These are phyloP conservation scores for Pelargonium nanum DNA, from an alignment of 345 rosid species.

Conservation along the genomic window DNA sequence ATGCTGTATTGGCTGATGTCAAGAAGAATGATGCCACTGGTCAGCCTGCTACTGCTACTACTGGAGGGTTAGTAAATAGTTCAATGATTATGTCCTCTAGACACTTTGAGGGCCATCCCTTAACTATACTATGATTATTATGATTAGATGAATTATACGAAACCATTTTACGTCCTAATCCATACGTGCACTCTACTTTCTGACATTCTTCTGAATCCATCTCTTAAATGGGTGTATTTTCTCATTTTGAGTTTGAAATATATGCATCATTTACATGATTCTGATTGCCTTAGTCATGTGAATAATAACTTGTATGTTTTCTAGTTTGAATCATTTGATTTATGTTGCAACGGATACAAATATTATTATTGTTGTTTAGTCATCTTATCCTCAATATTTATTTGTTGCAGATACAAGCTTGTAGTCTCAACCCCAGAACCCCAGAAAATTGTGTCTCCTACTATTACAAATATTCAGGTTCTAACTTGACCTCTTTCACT, in stretches of 20 bases:
- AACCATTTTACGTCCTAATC: neutral
- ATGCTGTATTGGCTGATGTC: conserved; percentile 66
- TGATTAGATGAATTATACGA: neutral
- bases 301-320: too few relatives aligned
- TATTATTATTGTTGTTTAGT: neutral
- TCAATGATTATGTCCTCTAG: neutral
- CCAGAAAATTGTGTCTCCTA: conserved; percentile 67
- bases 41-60: conserved; percentile 93
- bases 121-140: neutral
- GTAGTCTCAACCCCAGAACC: conserved; percentile 78
- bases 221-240: neutral
- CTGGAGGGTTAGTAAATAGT: conserved; percentile 74
- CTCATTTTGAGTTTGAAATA: too few relatives aligned
- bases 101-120: too few relatives aligned
- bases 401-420: conserved; percentile 61
- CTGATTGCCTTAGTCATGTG: too few relatives aligned
- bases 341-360: neutral
- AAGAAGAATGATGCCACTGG: conserved; percentile 79
- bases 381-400: neutral
- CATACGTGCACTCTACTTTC: too few relatives aligned
- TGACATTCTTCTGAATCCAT: neutral
- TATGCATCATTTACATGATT: too few relatives aligned
- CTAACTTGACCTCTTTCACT: neutral
- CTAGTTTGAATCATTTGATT: too few relatives aligned
- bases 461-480: conserved; percentile 83